These are phyloP conservation scores for Lactarius pseudohatsudake DNA, from an alignment of 768 basidiomycete species.

Conservation along the genomic window DNA sequence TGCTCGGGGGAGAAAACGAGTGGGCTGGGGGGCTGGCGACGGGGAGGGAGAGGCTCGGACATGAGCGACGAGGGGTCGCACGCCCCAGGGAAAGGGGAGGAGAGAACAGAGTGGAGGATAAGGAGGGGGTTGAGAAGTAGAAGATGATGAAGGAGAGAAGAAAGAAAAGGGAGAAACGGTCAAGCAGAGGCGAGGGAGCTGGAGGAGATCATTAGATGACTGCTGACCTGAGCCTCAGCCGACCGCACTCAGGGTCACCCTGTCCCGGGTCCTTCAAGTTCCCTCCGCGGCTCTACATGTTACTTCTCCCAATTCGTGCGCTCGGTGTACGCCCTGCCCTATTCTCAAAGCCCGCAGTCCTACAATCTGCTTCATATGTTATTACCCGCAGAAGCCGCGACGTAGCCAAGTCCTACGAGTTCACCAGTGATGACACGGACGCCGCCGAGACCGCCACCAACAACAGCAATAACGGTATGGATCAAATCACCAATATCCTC, in stretches of 20 bases:
- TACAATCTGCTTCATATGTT: slow-evolving; percentile 3
- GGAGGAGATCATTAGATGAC: slow-evolving; percentile 2
- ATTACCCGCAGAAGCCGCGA: slow-evolving; percentile 2
- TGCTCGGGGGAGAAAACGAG: slow-evolving; percentile 75
- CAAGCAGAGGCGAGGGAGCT: not conserved
- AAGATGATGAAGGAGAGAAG: slow-evolving; percentile 25
- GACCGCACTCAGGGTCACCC: slow-evolving; percentile 6
- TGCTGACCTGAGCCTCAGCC: not conserved
- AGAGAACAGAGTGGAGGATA: slow-evolving; percentile 25
- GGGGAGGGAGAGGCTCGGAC: slow-evolving; percentile 37
- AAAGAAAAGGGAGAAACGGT: slow-evolving; percentile 22
- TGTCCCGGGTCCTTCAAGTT: slow-evolving; percentile 18
- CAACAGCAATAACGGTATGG: not conserved
- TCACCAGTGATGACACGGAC: not conserved
- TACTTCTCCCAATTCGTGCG: not conserved
- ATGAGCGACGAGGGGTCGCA: slow-evolving; percentile 31
- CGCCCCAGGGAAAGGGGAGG: slow-evolving; percentile 19
- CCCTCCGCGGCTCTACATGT: slow-evolving; percentile 17
- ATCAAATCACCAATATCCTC: slow-evolving; percentile 17
- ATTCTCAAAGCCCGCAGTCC: not conserved
- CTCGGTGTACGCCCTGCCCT: not conserved
- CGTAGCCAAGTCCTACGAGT: not conserved
- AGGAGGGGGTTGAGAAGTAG: slow-evolving; percentile 11
- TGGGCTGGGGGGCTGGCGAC: slow-evolving; percentile 65
- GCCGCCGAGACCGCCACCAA: not conserved